A percentile compares a stretch with the other conserved stretches of the same genome.
phyloP scores from a whole-genome alignment of 176 grass and related monocot species.

The Panicum miliaceum region DNA sequence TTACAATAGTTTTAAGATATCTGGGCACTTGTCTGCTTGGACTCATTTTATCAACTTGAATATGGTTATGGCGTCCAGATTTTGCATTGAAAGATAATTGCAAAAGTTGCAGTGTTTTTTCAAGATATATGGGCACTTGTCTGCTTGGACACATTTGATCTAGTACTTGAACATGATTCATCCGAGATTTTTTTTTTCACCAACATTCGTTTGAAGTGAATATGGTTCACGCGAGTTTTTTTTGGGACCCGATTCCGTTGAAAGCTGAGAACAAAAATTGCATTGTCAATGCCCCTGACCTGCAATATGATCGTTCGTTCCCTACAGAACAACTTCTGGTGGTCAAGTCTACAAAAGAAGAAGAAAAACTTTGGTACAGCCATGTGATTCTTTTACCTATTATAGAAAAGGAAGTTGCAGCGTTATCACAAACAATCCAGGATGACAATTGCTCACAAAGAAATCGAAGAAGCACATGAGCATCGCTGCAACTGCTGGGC shows the following conservation, averaged over 20 bases:
- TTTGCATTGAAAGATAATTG: neutral
- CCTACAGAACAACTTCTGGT: neutral
- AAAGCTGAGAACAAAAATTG: neutral
- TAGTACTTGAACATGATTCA: neutral
- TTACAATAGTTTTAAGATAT: constrained; percentile 8
- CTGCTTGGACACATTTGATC: neutral
- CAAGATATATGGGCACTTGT: too few species aligned
- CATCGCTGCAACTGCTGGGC: neutral
- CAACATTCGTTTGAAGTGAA: neutral
- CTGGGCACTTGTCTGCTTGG: neutral
- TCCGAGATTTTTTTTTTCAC: too few species aligned
- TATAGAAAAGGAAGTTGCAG: neutral
- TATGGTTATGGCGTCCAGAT: neutral
- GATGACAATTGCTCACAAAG: neutral
- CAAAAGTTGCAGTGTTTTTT: neutral
- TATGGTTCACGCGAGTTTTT: neutral
- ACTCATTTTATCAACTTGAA: neutral
- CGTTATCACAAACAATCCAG: neutral
- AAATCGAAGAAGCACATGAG: neutral
- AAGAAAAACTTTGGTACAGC: neutral
- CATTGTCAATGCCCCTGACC: neutral
- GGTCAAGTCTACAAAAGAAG: too few species aligned
- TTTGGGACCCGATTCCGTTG: neutral
- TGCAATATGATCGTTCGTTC: neutral
- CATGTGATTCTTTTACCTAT: neutral